Conservation (phyloP, 345 rosid species). For the Lepidium sativum region DNA sequence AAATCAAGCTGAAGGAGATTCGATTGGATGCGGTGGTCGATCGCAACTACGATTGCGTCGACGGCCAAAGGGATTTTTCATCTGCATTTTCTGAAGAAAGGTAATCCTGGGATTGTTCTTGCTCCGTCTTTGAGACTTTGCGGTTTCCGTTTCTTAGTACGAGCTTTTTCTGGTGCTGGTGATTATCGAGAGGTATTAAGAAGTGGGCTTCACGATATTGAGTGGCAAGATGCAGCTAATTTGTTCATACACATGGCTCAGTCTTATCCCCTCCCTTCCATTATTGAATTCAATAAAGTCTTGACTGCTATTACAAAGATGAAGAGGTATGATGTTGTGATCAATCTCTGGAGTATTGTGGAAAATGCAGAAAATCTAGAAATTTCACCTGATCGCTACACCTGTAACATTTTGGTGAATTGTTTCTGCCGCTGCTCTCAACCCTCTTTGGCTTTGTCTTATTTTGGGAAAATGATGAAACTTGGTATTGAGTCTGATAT, state of each 20-base stretch:
- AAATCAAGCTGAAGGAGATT: constrained; percentile 9
- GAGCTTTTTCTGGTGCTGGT: background rate
- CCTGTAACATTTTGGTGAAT: constrained; percentile 22
- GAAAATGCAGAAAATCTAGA: background rate
- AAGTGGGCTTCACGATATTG: background rate
- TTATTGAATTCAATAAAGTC: constrained; percentile 21
- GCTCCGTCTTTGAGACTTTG: constrained; percentile 3
- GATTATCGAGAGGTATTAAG: constrained; percentile 8
- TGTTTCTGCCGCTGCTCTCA: constrained; percentile 14
- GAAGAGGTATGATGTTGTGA: constrained; percentile 17
- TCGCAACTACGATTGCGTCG: constrained; percentile 16
- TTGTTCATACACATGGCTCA: constrained; percentile 13
- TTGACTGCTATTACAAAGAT: constrained; percentile 16
- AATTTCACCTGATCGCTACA: constrained; percentile 16
- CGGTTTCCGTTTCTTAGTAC: constrained; percentile 3
- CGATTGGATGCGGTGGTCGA: constrained; percentile 27
- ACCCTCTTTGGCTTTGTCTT: constrained; percentile 14
- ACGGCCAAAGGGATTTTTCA: constrained; percentile 20
- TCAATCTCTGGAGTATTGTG: background rate
- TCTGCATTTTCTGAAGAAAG: constrained; percentile 7
- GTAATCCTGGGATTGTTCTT: background rate
- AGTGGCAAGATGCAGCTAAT: background rate
- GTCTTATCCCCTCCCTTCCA: constrained; percentile 20
- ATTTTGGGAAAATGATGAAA: constrained; percentile 19
- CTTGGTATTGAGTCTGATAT: constrained; percentile 23